These are phyloP conservation scores for Tuber indicum DNA, from an alignment of 495 filamentous ascomycete genomes.

Conservation along the genomic window DNA sequence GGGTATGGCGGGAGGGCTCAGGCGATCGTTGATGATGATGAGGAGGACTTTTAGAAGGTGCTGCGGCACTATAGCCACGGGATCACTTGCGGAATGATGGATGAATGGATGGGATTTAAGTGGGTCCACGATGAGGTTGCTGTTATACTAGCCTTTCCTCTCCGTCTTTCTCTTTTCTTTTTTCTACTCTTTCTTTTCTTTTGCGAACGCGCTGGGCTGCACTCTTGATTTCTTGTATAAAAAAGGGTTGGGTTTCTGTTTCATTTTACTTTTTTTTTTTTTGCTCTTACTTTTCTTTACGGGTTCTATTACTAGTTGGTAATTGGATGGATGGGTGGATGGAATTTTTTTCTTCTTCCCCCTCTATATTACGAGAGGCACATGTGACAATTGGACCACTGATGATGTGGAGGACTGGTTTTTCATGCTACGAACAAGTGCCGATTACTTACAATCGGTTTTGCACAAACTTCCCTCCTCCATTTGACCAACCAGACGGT, in stretches of 20 bases:
- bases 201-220: slow-evolving; percentile 18
- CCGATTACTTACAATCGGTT: background rate
- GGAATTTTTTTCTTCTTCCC: background rate
- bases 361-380: background rate
- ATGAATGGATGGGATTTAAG: background rate
- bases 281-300: background rate
- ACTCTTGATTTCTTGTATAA: slow-evolving; percentile 14
- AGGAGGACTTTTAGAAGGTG: slow-evolving; percentile 26
- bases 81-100: background rate
- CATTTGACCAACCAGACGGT: background rate
- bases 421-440: background rate
- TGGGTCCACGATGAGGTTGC: background rate
- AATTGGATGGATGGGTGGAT: background rate
- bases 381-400: background rate
- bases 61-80: background rate
- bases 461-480: background rate
- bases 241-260: slow-evolving; percentile 4
- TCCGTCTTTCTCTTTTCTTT: background rate
- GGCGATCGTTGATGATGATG: slow-evolving; percentile 34
- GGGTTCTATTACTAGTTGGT: background rate
- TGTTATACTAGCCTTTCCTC: background rate
- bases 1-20: slow-evolving; percentile 30
- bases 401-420: background rate
- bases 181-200: slow-evolving; percentile 3
- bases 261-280: background rate